Evolutionary conservation across 2,329 filamentous ascomycete genomes (phyloP).

Genomic region (Fusarium ambrosium): DNA sequence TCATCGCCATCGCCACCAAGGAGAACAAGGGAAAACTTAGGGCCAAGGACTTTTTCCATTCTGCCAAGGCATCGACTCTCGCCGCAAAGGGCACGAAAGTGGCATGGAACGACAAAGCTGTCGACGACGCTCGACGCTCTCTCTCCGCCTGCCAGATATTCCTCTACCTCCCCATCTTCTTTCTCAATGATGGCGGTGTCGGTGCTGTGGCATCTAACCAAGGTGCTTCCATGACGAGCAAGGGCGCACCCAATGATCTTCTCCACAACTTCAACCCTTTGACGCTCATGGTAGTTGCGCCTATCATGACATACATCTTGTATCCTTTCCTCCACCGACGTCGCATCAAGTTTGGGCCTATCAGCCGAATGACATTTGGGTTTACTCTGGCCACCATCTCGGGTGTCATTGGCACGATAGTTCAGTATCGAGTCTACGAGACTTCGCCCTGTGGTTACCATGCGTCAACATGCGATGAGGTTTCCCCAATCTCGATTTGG

Average conservation of each 20-base stretch:
- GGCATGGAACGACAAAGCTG: not conserved
- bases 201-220: slow-evolving; percentile 48
- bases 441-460: slow-evolving; percentile 61
- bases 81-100: not conserved
- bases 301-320: slow-evolving; percentile 52
- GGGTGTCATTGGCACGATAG: slow-evolving; percentile 65
- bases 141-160: not conserved
- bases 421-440: slow-evolving; percentile 72
- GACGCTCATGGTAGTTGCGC: slow-evolving; percentile 65
- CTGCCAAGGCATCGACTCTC: not conserved
- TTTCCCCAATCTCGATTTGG: slow-evolving; percentile 35
- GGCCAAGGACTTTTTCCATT: slow-evolving; percentile 57
- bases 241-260: slow-evolving; percentile 71
- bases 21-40: slow-evolving; percentile 54
- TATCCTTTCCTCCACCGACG: slow-evolving; percentile 68
- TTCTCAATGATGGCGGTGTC: not conserved
- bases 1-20: slow-evolving; percentile 47
- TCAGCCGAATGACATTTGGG: slow-evolving; percentile 69
- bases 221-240: slow-evolving; percentile 56
- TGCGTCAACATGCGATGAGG: slow-evolving; percentile 42
- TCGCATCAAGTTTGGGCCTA: slow-evolving; percentile 69
- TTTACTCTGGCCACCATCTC: slow-evolving; percentile 62
- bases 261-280: slow-evolving; percentile 71
- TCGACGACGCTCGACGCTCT: not conserved
- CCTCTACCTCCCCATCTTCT: not conserved